Evolutionary conservation across 768 basidiomycete species (phyloP).

Genomic region (Baorangia bicolor): DNA sequence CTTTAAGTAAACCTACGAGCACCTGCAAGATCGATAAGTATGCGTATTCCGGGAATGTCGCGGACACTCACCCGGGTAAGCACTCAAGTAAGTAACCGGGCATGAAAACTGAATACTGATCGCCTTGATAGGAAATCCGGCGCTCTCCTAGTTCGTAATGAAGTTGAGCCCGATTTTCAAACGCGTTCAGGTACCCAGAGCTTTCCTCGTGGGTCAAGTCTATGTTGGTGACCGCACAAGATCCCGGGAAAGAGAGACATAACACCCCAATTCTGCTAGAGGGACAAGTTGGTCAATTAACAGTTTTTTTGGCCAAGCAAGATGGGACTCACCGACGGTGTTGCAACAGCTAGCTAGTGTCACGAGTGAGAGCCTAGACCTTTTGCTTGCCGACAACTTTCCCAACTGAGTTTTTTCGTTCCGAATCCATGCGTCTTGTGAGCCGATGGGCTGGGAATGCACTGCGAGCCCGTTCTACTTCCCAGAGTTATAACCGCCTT

Average conservation of each 20-base stretch:
- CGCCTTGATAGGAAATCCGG: neutral
- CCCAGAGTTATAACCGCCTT: too few relatives aligned
- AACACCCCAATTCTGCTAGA: neutral
- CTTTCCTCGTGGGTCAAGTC: neutral
- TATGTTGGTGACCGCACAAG: neutral
- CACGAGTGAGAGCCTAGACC: neutral
- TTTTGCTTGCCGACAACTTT: neutral
- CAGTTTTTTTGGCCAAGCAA: neutral
- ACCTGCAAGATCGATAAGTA: neutral
- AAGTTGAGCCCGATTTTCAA: neutral
- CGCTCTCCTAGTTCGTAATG: neutral
- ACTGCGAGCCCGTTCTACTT: neutral
- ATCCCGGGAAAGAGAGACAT: neutral
- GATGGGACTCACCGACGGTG: neutral
- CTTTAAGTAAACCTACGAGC: neutral
- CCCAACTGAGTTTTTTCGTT: neutral
- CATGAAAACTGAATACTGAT: neutral
- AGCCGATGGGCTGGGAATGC: neutral
- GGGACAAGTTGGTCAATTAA: too few relatives aligned
- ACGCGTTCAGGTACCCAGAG: neutral
- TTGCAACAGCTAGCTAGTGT: neutral
- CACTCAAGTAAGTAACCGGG: neutral
- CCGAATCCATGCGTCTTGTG: neutral
- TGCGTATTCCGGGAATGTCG: neutral
- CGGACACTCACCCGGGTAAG: neutral